These are phyloP conservation scores for Aspergillus eucalypticola DNA, from an alignment of 2,329 filamentous ascomycete genomes.

Conservation along the genomic window DNA sequence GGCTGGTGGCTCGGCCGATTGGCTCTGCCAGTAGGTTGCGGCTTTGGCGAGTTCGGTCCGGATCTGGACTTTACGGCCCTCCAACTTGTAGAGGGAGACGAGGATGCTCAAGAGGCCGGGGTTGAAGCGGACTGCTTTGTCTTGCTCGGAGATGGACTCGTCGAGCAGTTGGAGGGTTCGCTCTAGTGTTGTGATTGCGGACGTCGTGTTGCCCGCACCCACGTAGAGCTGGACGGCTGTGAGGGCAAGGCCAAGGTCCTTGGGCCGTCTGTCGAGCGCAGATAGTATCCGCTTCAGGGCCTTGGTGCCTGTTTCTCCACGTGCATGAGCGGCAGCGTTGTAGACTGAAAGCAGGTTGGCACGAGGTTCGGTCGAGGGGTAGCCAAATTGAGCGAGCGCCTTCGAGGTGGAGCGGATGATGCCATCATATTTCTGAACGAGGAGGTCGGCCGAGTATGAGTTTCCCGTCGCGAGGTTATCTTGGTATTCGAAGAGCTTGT, in stretches of 20 bases:
- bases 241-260: constrained; percentile 76
- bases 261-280: constrained; percentile 70
- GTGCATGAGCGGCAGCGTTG: constrained; percentile 72
- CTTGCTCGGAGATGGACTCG: constrained; percentile 54
- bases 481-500: constrained; percentile 62
- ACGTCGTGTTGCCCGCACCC: constrained; percentile 67
- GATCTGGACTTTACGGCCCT: constrained; percentile 71
- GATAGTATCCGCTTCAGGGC: constrained; percentile 69
- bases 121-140: constrained; percentile 72
- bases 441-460: constrained; percentile 57
- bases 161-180: constrained; percentile 73
- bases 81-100: constrained; percentile 74
- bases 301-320: constrained; percentile 60
- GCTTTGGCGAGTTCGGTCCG: constrained; percentile 76
- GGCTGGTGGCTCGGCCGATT: constrained; percentile 54
- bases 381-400: constrained; percentile 49
- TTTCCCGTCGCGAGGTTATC: constrained; percentile 56
- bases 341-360: constrained; percentile 62
- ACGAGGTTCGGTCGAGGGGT: constrained; percentile 52
- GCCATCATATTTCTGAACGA: constrained; percentile 61
- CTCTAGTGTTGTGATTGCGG: constrained; percentile 75
- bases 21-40: constrained; percentile 75
- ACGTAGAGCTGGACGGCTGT: constrained; percentile 82
- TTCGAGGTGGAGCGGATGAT: constrained; percentile 58
- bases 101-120: constrained; percentile 81